Evolutionary conservation across 2,329 filamentous ascomycete species (phyloP).

Genomic region (Alternaria novae-zelandiae): DNA sequence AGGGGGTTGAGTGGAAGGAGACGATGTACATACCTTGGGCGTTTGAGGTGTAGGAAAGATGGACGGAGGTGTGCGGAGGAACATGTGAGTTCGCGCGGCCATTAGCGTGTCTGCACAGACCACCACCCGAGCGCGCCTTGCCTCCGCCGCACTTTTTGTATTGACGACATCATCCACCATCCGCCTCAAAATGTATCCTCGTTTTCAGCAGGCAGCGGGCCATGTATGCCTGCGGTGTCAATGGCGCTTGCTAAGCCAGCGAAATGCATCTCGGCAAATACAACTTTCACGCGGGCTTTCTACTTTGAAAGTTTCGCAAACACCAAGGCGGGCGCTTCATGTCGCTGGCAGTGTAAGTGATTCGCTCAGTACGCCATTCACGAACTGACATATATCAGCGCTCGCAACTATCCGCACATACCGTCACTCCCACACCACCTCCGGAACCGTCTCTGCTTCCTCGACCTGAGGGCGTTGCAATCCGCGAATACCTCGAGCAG

Average conservation of each 20-base stretch:
- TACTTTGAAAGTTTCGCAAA: conserved; percentile 12
- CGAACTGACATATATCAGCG: conserved; percentile 23
- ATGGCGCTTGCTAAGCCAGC: conserved; percentile 25
- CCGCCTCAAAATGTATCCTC: conserved; percentile 23
- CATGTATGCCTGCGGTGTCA: conserved; percentile 35
- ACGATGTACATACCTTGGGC: conserved; percentile 25
- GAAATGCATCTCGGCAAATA: conserved; percentile 1
- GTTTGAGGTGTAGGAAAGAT: conserved; percentile 15
- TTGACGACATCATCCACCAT: conserved; percentile 14
- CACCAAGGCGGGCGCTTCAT: conserved; percentile 30
- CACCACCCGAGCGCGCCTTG: conserved; percentile 19
- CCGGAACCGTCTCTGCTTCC: conserved; percentile 21
- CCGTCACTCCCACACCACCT: conserved; percentile 7
- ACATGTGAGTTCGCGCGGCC: conserved; percentile 27
- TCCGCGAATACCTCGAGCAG: conserved; percentile 39
- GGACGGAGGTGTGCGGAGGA: conserved; percentile 10
- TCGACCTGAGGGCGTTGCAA: conserved; percentile 20
- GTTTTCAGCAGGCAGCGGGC: conserved; percentile 15
- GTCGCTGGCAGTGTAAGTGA: conserved; percentile 24
- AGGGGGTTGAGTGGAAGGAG: background rate
- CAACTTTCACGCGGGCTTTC: conserved; percentile 7
- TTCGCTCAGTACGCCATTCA: background rate
- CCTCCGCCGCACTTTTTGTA: conserved; percentile 3
- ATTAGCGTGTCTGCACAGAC: conserved; percentile 24
- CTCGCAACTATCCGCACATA: conserved; percentile 10